A percentile compares a stretch with the other conserved stretches of the same genome.
Conservation (phyloP, 352 stramenopile genomes). For the Globisporangium cederbergense region DNA sequence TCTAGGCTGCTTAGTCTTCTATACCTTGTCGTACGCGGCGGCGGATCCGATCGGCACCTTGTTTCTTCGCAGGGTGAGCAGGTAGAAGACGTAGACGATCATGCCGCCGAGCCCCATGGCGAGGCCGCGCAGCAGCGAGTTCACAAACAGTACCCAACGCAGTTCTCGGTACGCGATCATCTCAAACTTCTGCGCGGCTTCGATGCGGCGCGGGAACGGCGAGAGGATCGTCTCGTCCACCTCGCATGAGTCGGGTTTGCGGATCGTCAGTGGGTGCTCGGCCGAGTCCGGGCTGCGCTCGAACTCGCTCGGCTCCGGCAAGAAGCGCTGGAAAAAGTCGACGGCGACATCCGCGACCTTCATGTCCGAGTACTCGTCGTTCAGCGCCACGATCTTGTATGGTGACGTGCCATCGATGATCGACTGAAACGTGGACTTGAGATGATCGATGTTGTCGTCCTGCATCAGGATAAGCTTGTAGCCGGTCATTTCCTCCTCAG, state of each 20-base stretch:
- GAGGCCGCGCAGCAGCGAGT: slow-evolving; percentile 70
- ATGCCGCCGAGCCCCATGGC: slow-evolving; percentile 72
- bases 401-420: slow-evolving; percentile 64
- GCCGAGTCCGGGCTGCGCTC: slow-evolving; percentile 51
- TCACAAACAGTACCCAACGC: slow-evolving; percentile 79
- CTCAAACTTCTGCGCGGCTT: slow-evolving; percentile 69
- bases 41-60: slow-evolving; percentile 30
- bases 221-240: slow-evolving; percentile 69
- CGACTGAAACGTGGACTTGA: slow-evolving; percentile 60
- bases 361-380: slow-evolving; percentile 88
- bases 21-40: slow-evolving; percentile 77
- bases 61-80: slow-evolving; percentile 61
- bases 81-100: slow-evolving; percentile 81
- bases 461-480: slow-evolving; percentile 87
- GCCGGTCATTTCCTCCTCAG: slow-evolving; percentile 69
- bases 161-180: slow-evolving; percentile 78
- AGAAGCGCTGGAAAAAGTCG: slow-evolving; percentile 70
- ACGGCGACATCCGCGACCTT: slow-evolving; percentile 58
- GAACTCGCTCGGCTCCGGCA: slow-evolving; percentile 64
- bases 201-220: slow-evolving; percentile 58
- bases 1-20: slow-evolving; percentile 14
- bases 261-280: slow-evolving; percentile 48
- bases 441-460: slow-evolving; percentile 74
- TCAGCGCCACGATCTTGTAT: slow-evolving; percentile 81
- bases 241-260: slow-evolving; percentile 63